Evolutionary conservation across 768 basidiomycete species (phyloP), one percentile per base, ranked within the genome.

Genomic region (Clitopilus passeckerianus): DNA sequence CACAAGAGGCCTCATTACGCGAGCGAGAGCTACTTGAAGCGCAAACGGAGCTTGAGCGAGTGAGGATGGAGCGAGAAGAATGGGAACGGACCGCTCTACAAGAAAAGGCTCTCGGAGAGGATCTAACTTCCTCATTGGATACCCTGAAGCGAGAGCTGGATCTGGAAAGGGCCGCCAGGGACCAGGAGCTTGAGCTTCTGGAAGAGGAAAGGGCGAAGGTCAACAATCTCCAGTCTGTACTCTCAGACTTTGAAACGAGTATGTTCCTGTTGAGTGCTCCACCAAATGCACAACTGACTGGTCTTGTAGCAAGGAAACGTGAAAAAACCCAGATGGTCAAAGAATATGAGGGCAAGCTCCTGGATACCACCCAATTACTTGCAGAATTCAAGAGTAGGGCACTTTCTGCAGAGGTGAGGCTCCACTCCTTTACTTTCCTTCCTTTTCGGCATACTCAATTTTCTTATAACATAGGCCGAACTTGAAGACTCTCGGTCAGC

Each of bases 191-290:
- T 30, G 76, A 67, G 0, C 84, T 86, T 61, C 75, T 93, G 41
- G 86, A 87, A 61, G 71, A 75, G 18, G 91, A 93, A 64, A 78
- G 77, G 61, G 87, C 92, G 74, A 90, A 88, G 66, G 84, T 87
- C 4, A 77, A 73, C 6, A 98, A 98, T 73, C 71, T 99, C 60
- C 92, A 98, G 70, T 89, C 90, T 2, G 97, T 99, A 3, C 74
- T 99, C 66, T 89, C 93, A 68, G 97, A 98, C 73, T 99, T 98
- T 74, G 94, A 98, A 74, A 79, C 86, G 57, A 89, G 96, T 95
- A 65, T 60, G 89, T 75, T 2, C n/a, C 52, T 24, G 30, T 30
- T 12, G 22, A 35, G 34, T 34, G 18, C 14, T 18, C 7, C 27
- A 50, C 57, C 57, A 34, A 10, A 44, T 24, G 20, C 6, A 34